phyloP scores from a whole-genome alignment of 1,139 yeast species.

The Sugiyamaella grinbergsii region DNA sequence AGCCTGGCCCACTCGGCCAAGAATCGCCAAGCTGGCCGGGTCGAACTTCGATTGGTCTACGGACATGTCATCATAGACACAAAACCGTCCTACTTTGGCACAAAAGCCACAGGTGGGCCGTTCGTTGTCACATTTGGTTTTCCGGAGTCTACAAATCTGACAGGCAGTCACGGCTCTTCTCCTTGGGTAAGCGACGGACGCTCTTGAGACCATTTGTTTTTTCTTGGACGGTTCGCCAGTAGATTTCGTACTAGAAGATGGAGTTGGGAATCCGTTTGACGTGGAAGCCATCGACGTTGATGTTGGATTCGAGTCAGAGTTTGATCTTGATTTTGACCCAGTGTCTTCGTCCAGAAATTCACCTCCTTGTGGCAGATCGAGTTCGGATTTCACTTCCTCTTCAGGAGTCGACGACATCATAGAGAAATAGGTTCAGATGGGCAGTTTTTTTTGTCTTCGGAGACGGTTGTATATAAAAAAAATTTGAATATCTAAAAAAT shows the following conservation, averaged over 20 bases:
- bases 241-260: neutral
- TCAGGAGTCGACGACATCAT: slow-evolving; percentile 15
- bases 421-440: too few species aligned
- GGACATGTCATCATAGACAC: slow-evolving; percentile 27
- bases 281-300: neutral
- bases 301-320: neutral
- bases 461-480: too few species aligned
- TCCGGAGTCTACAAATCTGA: slow-evolving; percentile 27
- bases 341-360: neutral
- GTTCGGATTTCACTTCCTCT: slow-evolving; percentile 8
- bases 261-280: slow-evolving; percentile 11
- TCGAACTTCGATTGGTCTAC: slow-evolving; percentile 28
- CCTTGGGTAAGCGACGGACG: slow-evolving; percentile 21
- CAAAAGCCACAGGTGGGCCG: slow-evolving; percentile 30
- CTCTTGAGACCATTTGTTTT: slow-evolving; percentile 15
- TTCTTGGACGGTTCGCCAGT: slow-evolving; percentile 12
- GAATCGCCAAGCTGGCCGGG: slow-evolving; percentile 28
- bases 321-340: neutral
- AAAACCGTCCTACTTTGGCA: slow-evolving; percentile 23
- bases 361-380: slow-evolving; percentile 1
- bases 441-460: too few species aligned
- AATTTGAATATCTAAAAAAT: too few species aligned
- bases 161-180: slow-evolving; percentile 28
- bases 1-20: slow-evolving; percentile 24
- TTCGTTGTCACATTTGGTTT: slow-evolving; percentile 28